These are phyloP conservation scores for Aspergillus caelatus DNA, from an alignment of 2,329 filamentous ascomycete genomes.

Conservation along the genomic window DNA sequence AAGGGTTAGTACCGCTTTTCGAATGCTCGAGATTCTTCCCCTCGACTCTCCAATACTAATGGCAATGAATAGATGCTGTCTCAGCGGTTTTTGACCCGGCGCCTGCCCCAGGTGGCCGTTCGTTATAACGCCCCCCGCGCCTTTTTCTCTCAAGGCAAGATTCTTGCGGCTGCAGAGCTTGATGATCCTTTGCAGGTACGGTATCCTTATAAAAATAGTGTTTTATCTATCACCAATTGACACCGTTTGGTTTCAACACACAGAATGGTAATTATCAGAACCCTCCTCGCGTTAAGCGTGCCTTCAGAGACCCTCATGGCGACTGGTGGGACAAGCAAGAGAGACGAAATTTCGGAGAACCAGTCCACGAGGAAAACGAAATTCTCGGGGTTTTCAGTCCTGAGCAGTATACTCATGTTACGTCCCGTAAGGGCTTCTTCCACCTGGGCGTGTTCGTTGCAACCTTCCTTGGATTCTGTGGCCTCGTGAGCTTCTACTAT, in stretches of 20 bases:
- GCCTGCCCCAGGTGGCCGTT: conserved; percentile 43
- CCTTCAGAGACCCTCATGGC: conserved; percentile 88
- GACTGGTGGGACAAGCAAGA: conserved; percentile 99
- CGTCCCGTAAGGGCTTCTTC: conserved; percentile 68
- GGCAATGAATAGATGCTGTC: conserved; percentile 45
- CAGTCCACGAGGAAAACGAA: conserved; percentile 95
- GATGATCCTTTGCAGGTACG: conserved; percentile 50
- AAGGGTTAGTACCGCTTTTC: conserved; percentile 27
- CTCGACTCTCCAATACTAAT: conserved; percentile 24
- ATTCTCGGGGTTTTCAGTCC: conserved; percentile 86
- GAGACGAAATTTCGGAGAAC: conserved; percentile 93
- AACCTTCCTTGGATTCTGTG: conserved; percentile 66
- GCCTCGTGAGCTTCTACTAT: conserved; percentile 68
- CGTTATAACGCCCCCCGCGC: conserved; percentile 44
- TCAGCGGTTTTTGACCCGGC: conserved; percentile 47
- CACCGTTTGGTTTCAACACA: conserved; percentile 18
- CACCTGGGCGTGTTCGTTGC: conserved; percentile 71
- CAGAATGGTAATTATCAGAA: conserved; percentile 54
- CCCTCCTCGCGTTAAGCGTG: conserved; percentile 71
- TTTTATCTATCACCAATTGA: conserved; percentile 14
- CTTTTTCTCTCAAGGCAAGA: conserved; percentile 44
- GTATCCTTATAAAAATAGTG: neutral
- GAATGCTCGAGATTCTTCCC: neutral
- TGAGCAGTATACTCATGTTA: conserved; percentile 85
- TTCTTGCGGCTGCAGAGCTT: conserved; percentile 41